Base-by-base conservation (phyloP, 1,139 yeast genomes). In the Yamadazyma blattariae region DNA sequence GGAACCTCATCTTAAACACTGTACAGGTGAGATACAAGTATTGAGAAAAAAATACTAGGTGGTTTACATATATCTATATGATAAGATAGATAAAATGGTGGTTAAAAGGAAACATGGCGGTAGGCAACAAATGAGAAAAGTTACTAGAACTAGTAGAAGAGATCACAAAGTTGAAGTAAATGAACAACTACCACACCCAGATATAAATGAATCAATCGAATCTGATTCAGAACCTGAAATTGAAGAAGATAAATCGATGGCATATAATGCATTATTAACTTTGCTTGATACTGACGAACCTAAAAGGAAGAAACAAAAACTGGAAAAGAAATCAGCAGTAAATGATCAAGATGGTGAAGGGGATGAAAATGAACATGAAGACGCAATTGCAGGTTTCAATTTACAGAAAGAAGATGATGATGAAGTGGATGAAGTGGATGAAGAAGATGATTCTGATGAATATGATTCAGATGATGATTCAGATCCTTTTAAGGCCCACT, bases 401-500 rank as follows among this genome's bases (percentile, higher is more conserved):
- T 56, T 22, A 54, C 56, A 52, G 14, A 52, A 49, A 7, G 61
- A 57, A 13, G 77, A 71, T 30, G 61, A 51, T 8, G 61, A 53
- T 8, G 64, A 52, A 7, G 63, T 54, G 8, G 62, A 57, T 4
- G 60, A 55, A 19, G 61, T 50, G 7, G 48, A 51, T 6, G 59
- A 49, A 7, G 57, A 54, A 3, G 53, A 47, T 2, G 60, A 58
- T 12, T 46, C 46, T 2, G 51, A 49, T 4, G 61, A 54, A 5
- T 61, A 50, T 2, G 66, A 57, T 8, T 61, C 49, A 3, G 67
- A 59, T 9, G 57, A 49, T 8, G 59, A 48, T 4, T 59, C 49
- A 3, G 88, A 82, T 56, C 87, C 95, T 0, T 89, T 84, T 49
- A 88, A 85, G 43, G 53, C 62, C 18, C 97, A 90, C 54, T 90